Percentiles rank a stretch among this genome's conserved stretches.
These are phyloP conservation scores for Pisolithus sp. DNA, from an alignment of 768 basidiomycete species.

Conservation along the genomic window DNA sequence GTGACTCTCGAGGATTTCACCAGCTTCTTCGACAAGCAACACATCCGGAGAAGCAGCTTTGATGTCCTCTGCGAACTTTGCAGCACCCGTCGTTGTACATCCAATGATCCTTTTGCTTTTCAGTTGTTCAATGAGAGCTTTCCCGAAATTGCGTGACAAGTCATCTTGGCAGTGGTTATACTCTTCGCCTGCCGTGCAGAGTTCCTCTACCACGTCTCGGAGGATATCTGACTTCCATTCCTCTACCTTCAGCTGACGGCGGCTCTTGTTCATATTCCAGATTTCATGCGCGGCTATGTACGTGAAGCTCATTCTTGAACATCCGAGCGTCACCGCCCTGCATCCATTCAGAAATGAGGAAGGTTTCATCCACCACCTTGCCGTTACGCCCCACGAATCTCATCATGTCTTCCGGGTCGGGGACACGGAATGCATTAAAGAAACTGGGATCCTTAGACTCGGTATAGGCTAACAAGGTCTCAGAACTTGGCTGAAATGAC, in stretches of 20 bases:
- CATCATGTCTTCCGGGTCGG: constrained; percentile 41
- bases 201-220: constrained; percentile 26
- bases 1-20: constrained; percentile 67
- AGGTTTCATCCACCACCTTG: constrained; percentile 26
- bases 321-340: constrained; percentile 39
- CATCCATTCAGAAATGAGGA: constrained; percentile 45
- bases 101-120: constrained; percentile 50
- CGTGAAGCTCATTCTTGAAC: constrained; percentile 23
- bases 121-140: constrained; percentile 31
- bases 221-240: constrained; percentile 34
- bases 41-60: constrained; percentile 43
- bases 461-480: constrained; percentile 38
- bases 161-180: constrained; percentile 37
- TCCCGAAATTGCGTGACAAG: constrained; percentile 31
- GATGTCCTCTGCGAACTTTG: constrained; percentile 48
- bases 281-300: constrained; percentile 21
- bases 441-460: constrained; percentile 47
- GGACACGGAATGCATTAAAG: constrained; percentile 40
- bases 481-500: constrained; percentile 10
- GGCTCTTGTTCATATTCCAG: constrained; percentile 31
- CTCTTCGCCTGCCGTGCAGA: constrained; percentile 27
- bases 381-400: constrained; percentile 35
- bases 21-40: constrained; percentile 65
- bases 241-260: constrained; percentile 21
- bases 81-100: constrained; percentile 66